Conservation (phyloP, 305 asterid species). For the Solanum chacoense region DNA sequence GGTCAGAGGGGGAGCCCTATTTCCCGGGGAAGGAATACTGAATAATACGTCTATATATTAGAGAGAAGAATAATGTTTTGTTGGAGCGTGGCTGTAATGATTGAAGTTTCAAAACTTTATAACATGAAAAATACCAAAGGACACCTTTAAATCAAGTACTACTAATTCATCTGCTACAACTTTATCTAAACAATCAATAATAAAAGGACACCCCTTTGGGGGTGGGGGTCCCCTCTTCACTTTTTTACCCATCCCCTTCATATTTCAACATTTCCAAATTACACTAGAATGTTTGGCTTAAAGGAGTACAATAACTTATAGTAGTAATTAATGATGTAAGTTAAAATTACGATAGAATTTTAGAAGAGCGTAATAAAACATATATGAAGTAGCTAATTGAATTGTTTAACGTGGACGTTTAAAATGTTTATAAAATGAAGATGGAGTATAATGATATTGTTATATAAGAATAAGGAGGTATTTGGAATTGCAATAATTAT, state of each 20-base stretch:
- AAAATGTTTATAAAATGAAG: background rate
- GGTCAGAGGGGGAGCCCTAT: background rate
- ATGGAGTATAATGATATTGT: background rate
- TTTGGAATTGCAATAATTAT: background rate
- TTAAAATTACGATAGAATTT: background rate
- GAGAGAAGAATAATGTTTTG: slow-evolving; percentile 1
- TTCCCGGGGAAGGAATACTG: background rate
- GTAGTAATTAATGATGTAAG: background rate
- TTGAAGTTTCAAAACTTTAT: slow-evolving; percentile 18
- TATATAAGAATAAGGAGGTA: background rate
- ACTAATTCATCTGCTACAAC: slow-evolving; percentile 12
- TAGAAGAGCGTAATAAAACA: background rate
- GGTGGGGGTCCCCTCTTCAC: background rate
- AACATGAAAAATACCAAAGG: slow-evolving; percentile 30
- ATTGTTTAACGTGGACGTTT: background rate
- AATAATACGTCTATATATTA: background rate
- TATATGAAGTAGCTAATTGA: background rate
- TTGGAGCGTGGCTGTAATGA: slow-evolving; percentile 61
- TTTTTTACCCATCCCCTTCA: background rate
- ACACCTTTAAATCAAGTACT: slow-evolving; percentile 28
- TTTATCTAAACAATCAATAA: slow-evolving; percentile 32
- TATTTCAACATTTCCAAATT: background rate
- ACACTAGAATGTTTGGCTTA: background rate
- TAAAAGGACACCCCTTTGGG: slow-evolving; percentile 5
- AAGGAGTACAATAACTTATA: background rate